Conservation (phyloP, 768 basidiomycete genomes). For the Mycena alexandri region DNA sequence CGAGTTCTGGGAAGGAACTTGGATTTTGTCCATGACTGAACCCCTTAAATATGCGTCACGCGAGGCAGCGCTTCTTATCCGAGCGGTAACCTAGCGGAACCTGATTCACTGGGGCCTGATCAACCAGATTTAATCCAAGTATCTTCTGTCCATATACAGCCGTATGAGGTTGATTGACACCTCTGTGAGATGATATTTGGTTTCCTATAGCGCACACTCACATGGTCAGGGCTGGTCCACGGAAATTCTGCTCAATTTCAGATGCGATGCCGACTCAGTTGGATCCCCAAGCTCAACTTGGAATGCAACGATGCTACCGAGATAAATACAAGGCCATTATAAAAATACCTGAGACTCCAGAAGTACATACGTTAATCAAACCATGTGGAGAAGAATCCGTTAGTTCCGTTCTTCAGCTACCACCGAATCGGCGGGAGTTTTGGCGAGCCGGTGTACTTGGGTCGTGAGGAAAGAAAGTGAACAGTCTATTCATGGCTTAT, state of each 20-base stretch:
- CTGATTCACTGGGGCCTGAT: neutral
- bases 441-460: too few species aligned
- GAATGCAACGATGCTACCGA: constrained; percentile 15
- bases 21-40: neutral
- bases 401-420: too few species aligned
- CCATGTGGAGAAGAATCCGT: constrained; percentile 17
- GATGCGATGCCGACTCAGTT: neutral
- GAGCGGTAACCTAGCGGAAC: neutral
- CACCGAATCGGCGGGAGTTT: too few species aligned
- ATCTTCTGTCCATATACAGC: constrained; percentile 3
- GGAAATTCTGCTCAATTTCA: neutral
- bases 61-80: neutral
- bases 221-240: neutral
- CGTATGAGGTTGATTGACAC: constrained; percentile 16
- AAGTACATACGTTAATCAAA: constrained; percentile 10
- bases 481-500: too few species aligned
- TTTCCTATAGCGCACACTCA: neutral
- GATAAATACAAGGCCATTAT: neutral
- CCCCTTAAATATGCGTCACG: constrained; percentile 14
- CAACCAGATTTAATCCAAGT: constrained; percentile 19
- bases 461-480: too few species aligned
- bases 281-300: neutral
- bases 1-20: neutral
- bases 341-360: neutral
- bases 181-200: neutral